A percentile compares a stretch with the other conserved stretches of the same genome.
Evolutionary conservation across 2,329 filamentous ascomycete species (phyloP).

Genomic region (Phaeosphaeriaceae sp.): DNA sequence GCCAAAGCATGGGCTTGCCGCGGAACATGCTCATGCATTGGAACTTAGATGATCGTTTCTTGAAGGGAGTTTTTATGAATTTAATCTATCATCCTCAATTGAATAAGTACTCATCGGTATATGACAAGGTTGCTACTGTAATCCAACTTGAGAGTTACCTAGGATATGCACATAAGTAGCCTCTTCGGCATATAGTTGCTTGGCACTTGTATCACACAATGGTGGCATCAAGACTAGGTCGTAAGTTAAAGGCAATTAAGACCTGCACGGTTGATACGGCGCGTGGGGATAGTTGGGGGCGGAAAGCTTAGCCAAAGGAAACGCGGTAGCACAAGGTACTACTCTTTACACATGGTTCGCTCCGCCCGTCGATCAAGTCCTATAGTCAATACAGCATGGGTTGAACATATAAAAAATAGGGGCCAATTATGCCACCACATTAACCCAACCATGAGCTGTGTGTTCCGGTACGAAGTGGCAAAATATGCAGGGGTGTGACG

Average conservation of each 20-base stretch:
- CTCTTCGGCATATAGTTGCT: too few relatives aligned
- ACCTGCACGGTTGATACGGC: constrained; percentile 8
- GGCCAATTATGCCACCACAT: constrained; percentile 4
- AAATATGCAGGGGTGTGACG: not conserved
- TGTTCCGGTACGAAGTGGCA: not conserved
- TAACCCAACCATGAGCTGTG: not conserved
- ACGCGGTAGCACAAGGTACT: constrained; percentile 6
- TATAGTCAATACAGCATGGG: not conserved
- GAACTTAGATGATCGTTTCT: too few relatives aligned
- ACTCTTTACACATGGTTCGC: not conserved
- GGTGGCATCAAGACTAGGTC: not conserved
- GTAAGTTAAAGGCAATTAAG: constrained; percentile 3
- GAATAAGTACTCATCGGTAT: too few relatives aligned
- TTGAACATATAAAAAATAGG: not conserved
- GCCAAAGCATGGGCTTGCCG: constrained; percentile 1
- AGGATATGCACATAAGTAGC: too few relatives aligned
- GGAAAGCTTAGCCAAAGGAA: constrained; percentile 16
- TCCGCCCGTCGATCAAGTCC: constrained; percentile 1
- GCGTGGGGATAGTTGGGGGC: constrained; percentile 24
- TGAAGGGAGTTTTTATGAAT: too few relatives aligned
- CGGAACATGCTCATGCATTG: not conserved
- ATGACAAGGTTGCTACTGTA: too few relatives aligned
- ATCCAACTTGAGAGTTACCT: too few relatives aligned
- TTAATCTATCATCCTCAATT: too few relatives aligned
- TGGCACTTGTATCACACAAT: not conserved